A percentile compares a stretch with the other conserved stretches of the same genome.
Evolutionary conservation across 78 protist species (phyloP).

Genomic region (Planoprotostelium fungivorum): DNA sequence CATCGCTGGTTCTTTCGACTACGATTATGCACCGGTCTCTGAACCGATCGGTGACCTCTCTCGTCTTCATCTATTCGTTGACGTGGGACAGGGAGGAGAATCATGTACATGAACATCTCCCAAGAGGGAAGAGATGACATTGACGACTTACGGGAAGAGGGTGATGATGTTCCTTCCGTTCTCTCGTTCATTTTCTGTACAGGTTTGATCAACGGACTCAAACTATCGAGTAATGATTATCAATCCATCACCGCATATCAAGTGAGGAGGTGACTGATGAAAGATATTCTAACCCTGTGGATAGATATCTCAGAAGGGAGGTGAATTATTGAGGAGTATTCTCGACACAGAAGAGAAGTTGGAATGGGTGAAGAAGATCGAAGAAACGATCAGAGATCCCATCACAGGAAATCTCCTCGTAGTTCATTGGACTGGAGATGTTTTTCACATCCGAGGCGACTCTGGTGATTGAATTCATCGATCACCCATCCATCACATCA

Average conservation of each 20-base stretch:
- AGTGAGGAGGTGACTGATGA: no score
- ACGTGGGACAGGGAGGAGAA: neutral
- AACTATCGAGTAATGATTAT: constrained; percentile 9
- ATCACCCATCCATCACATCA: constrained; percentile 6
- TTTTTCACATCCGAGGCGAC: neutral
- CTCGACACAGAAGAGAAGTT: neutral
- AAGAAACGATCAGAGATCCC: neutral
- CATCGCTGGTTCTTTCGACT: constrained; percentile 11
- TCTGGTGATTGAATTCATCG: no score
- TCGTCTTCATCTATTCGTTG: neutral
- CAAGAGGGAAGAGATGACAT: constrained; percentile 23
- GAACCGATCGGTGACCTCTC: neutral
- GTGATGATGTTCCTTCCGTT: neutral
- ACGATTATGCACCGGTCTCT: constrained; percentile 25
- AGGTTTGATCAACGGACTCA: constrained; percentile 12
- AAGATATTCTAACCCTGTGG: neutral
- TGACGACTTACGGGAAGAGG: constrained; percentile 14
- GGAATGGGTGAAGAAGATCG: neutral
- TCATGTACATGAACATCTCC: constrained; percentile 16
- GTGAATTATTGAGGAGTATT: neutral
- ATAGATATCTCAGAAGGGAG: neutral
- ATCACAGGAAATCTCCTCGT: neutral
- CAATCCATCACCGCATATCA: constrained; percentile 19
- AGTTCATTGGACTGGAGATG: neutral
- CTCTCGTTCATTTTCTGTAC: neutral